phyloP scores from a whole-genome alignment of 768 basidiomycete species.

The Mycena capillaripes region DNA sequence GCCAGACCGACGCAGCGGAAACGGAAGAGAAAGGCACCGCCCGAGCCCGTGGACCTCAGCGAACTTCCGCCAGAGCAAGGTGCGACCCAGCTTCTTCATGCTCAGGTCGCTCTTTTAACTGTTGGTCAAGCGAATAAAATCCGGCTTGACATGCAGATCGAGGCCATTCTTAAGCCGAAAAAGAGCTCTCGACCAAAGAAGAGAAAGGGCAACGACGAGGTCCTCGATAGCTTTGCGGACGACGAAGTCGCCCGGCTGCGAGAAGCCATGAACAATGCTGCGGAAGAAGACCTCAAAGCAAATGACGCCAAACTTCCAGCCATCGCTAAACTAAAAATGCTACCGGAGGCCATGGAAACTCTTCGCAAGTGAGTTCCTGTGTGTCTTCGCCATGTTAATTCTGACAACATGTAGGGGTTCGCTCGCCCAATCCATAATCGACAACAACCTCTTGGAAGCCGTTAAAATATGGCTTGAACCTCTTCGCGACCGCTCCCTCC shows the following conservation, averaged over 20 bases:
- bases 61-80: constrained; percentile 86
- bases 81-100: constrained; percentile 42
- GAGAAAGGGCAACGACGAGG: constrained; percentile 84
- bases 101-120: constrained; percentile 11
- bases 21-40: constrained; percentile 72
- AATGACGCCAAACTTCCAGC: constrained; percentile 89
- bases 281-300: constrained; percentile 84
- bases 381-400: constrained; percentile 9
- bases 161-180: constrained; percentile 89
- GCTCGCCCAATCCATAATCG: constrained; percentile 92
- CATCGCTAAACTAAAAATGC: constrained; percentile 83
- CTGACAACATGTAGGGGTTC: constrained; percentile 69
- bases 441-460: constrained; percentile 93
- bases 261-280: constrained; percentile 89
- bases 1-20: constrained; percentile 53
- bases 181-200: constrained; percentile 77
- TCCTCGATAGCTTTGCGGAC: constrained; percentile 89
- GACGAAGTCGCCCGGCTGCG: constrained; percentile 92
- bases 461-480: constrained; percentile 95
- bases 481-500: constrained; percentile 91
- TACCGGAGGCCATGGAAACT: constrained; percentile 93
- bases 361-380: constrained; percentile 85
- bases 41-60: constrained; percentile 74
- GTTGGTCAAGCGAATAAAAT: constrained; percentile 74
- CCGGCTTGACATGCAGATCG: constrained; percentile 86